A percentile compares a stretch with the other conserved stretches of the same genome.
These are phyloP conservation scores for Cymodocea nodosa DNA, from an alignment of 116 monocot species.

Conservation along the genomic window DNA sequence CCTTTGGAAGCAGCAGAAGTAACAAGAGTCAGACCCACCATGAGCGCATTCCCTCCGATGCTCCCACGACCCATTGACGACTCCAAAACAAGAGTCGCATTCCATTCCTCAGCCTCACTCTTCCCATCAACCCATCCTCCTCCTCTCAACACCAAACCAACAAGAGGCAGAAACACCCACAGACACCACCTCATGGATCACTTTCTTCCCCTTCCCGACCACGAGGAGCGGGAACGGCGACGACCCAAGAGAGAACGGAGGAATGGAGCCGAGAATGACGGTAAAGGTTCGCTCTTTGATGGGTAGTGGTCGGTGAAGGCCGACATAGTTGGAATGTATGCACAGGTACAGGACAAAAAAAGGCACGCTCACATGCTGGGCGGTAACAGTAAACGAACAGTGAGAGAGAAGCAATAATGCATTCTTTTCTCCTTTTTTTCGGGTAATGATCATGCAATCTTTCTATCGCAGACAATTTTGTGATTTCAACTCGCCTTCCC, in stretches of 20 bases:
- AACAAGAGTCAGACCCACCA: constrained; percentile 51
- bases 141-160: background rate
- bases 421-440: no score
- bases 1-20: constrained; percentile 48
- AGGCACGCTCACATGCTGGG: no score
- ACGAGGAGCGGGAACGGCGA: background rate
- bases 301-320: background rate
- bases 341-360: background rate
- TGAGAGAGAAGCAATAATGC: no score
- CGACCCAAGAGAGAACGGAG: background rate
- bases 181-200: background rate
- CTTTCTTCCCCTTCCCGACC: background rate
- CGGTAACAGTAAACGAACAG: no score
- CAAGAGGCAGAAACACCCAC: background rate
- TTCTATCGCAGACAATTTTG: no score
- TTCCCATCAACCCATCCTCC: background rate
- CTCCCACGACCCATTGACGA: background rate
- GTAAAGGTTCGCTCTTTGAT: background rate
- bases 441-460: no score
- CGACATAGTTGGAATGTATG: background rate
- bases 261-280: background rate
- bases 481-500: no score
- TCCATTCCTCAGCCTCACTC: background rate
- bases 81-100: background rate
- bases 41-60: constrained; percentile 7